phyloP scores from a whole-genome alignment of 148 eudicot species.

The Silene latifolia region DNA sequence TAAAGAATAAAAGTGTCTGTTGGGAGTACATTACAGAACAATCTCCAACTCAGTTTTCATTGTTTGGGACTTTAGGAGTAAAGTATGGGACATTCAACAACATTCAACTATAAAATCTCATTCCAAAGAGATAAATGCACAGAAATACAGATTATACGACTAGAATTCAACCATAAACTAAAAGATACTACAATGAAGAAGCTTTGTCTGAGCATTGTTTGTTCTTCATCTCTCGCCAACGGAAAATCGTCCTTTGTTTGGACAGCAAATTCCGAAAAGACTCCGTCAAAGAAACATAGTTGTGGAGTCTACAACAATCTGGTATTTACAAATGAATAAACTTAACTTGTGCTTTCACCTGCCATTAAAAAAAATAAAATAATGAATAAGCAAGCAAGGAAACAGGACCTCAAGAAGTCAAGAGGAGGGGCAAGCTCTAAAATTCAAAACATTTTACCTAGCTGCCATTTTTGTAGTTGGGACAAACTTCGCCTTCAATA shows the following conservation, averaged over 20 bases:
- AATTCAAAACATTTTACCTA: slow-evolving; percentile 9
- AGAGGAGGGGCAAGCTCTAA: neutral
- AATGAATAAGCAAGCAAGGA: neutral
- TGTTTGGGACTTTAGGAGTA: neutral
- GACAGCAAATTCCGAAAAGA: neutral
- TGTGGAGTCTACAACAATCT: slow-evolving; percentile 7
- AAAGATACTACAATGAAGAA: neutral
- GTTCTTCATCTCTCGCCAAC: neutral
- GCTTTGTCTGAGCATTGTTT: neutral
- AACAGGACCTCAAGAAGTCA: neutral
- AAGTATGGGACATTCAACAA: neutral
- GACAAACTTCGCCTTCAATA: slow-evolving; percentile 1
- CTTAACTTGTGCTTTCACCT: slow-evolving; percentile 14
- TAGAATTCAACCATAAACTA: neutral
- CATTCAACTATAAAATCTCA: neutral
- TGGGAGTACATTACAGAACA: neutral
- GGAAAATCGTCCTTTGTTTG: neutral
- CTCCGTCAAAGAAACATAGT: neutral
- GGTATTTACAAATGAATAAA: slow-evolving; percentile 16
- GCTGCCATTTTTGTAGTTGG: slow-evolving; percentile 1
- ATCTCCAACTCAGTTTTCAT: neutral
- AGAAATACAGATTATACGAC: neutral
- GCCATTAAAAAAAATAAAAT: slow-evolving; percentile 5
- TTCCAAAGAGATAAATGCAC: neutral
- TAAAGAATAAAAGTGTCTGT: neutral